Evolutionary conservation across 768 basidiomycete species (phyloP), one percentile per base, ranked within the genome.

Genomic region (Xerocomellus amylosporus): DNA sequence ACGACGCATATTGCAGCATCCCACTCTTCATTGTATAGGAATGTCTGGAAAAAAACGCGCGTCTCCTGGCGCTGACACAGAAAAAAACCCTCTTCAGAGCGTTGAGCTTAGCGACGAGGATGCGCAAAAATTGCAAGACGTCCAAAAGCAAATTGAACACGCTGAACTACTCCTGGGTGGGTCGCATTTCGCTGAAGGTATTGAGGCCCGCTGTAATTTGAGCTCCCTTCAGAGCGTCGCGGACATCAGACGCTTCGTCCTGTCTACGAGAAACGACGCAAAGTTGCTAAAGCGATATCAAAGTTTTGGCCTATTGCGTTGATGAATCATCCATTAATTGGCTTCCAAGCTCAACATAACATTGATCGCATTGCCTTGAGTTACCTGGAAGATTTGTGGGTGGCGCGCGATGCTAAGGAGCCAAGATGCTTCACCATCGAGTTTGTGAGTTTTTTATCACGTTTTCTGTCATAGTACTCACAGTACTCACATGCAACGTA

Each of bases 251-350:
- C 77, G 50, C 72, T 90, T 54, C 64, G 69, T 15, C 81, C 86
- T 36, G 81, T 83, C 24, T 92, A 86, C 63, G 80, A 85, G 67
- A 85, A 81, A 71, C 84, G 91, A 61, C 87, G 90, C 46, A 77
- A 76, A 55, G 72, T 85, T 42, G 71, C 82, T 44, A 86, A 86
- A 71, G 69, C 71, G 24, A 90, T 93, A 66, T 71, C 79, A 51
- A 87, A 86, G 66, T 93, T 93, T 74, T 93, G 91, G 91, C 82
- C 88, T n/a, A 80, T 88, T 56, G 88, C 90, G 40, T 75, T 93
- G 63, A 81, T 90, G 82, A 88, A 90, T 74, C 76, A 90, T 71
- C 61, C 67, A 45, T 62, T 84, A 60, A 74, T 92, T 66, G 77
- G 81, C 36, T 75, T 86, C 61, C 82, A 86, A 68, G 79, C 78